Base-by-base conservation (phyloP, 257 asterid species). In the Cruciata laevipes region DNA sequence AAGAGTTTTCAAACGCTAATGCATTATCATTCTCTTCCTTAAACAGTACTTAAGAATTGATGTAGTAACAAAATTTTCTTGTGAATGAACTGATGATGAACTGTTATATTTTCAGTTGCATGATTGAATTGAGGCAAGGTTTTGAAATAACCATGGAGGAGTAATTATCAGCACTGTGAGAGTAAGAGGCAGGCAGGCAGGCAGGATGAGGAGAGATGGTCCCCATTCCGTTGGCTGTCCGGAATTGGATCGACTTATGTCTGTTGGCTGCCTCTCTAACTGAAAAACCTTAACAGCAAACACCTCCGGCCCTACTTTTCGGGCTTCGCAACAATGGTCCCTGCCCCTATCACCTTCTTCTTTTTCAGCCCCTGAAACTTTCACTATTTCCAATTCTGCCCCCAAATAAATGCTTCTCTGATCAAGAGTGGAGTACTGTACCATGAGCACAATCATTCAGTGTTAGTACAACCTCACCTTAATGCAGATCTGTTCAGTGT, bases 221-320 rank as follows among this genome's bases (percentile, higher is more conserved):
- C 72, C 77, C 73, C 69, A 40, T 33, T 24, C 37, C 47, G 30
- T 61, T 73, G 77, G 52, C 69, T 61, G 77, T 35, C 68, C 68
- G 12, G 44, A 66, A 66, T 58, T 59, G 63, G 72, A 66, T 73
- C 68, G 61, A 21, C 16, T 30, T 4, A 38, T 47, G 72, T 71
- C 70, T 66, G 57, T 23, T 31, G 38, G 59, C n/a, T 47, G 51
- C 51, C 21, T 47, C 51, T 31, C 31, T 61, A 49, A 61, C 52
- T 32, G 32, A 6, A 42, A 66, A 58, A 60, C 59, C 75, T 71
- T 24, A 64, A 55, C 20, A 40, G 66, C 65, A 64, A 63, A 64
- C 66, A 24, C 69, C 66, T 30, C 60, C n/a, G 37, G 60, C 42
- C 57, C 70, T 63, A 44, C 60, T 66, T 20, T 56, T 55, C 23